Conservation (phyloP, 1,139 yeast species). For the Suhomyces ambrosiae region DNA sequence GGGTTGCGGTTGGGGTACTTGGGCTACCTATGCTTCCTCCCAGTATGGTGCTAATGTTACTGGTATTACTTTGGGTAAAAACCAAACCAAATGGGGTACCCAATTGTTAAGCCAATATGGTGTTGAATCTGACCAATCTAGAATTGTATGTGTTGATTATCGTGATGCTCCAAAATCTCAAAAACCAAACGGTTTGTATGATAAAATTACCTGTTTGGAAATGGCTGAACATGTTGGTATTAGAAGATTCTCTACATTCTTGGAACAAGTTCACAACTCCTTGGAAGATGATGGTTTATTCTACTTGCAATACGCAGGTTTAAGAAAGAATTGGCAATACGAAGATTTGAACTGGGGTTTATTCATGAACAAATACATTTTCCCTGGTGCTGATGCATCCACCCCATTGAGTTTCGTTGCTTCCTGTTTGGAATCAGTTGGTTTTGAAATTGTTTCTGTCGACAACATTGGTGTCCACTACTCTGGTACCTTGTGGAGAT, state of each 20-base stretch:
- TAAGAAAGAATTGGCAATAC: constrained; percentile 92
- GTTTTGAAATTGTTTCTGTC: constrained; percentile 80
- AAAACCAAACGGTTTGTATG: constrained; percentile 62
- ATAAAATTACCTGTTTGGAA: constrained; percentile 88
- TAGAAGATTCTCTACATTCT: constrained; percentile 74
- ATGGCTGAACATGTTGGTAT: constrained; percentile 98
- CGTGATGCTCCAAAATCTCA: constrained; percentile 83
- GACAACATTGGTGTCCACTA: constrained; percentile 94
- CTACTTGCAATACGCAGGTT: constrained; percentile 86
- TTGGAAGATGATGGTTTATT: constrained; percentile 90
- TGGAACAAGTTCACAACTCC: constrained; percentile 80
- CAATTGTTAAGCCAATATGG: constrained; percentile 68
- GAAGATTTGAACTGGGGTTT: constrained; percentile 94
- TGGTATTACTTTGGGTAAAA: constrained; percentile 86
- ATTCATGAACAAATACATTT: constrained; percentile 93
- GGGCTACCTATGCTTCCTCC: constrained; percentile 81
- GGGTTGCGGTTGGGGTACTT: constrained; percentile 97
- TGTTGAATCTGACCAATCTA: constrained; percentile 66
- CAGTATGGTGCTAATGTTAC: constrained; percentile 86
- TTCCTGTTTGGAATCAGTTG: constrained; percentile 75
- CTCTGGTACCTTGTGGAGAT: constrained; percentile 88
- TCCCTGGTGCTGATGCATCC: constrained; percentile 98
- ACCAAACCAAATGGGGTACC: constrained; percentile 92
- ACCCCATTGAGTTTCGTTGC: constrained; percentile 88
- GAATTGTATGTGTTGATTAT: constrained; percentile 82